These are phyloP conservation scores for Eimeria falciformis DNA, from an alignment of 169 alveolate species.

Conservation along the genomic window DNA sequence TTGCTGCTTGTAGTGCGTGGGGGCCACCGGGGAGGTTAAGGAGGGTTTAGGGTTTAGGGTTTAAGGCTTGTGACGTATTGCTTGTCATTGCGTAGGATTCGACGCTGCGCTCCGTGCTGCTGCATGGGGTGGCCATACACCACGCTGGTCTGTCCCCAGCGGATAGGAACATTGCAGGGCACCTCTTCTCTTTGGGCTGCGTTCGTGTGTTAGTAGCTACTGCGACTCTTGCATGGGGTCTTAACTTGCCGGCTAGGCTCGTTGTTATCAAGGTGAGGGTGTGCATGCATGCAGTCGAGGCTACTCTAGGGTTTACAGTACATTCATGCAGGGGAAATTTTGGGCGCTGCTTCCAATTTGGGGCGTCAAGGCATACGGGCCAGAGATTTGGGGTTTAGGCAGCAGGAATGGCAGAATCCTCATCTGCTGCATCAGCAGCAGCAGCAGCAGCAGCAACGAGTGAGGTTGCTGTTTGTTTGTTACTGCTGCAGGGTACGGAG, in stretches of 20 bases:
- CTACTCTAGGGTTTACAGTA: too few relatives aligned
- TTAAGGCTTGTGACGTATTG: not conserved
- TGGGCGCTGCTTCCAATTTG: not conserved
- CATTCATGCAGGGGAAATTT: not conserved
- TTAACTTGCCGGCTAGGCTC: slow-evolving; percentile 99
- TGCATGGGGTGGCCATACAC: slow-evolving; percentile 98
- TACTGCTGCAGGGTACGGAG: slow-evolving; percentile 91
- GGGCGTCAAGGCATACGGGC: not conserved
- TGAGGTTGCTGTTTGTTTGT: not conserved
- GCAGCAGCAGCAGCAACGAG: slow-evolving; percentile 25
- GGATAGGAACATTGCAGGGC: slow-evolving; percentile 98
- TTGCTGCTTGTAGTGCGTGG: not conserved
- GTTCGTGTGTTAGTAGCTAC: slow-evolving; percentile 97
- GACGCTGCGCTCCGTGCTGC: slow-evolving; percentile 77
- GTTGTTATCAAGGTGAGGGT: slow-evolving; percentile 94
- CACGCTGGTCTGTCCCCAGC: slow-evolving; percentile 97
- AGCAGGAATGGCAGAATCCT: not conserved
- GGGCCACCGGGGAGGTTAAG: too few relatives aligned
- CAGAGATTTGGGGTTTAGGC: not conserved
- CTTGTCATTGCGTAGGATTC: slow-evolving; percentile 33
- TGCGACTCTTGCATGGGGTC: slow-evolving; percentile 99
- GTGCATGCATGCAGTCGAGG: slow-evolving; percentile 1
- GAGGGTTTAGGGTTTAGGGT: slow-evolving; percentile 38
- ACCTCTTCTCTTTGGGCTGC: slow-evolving; percentile 93
- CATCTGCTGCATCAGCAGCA: not conserved